Conservation (phyloP, 2,329 filamentous ascomycete genomes). For the Tympanopsis confertula region DNA sequence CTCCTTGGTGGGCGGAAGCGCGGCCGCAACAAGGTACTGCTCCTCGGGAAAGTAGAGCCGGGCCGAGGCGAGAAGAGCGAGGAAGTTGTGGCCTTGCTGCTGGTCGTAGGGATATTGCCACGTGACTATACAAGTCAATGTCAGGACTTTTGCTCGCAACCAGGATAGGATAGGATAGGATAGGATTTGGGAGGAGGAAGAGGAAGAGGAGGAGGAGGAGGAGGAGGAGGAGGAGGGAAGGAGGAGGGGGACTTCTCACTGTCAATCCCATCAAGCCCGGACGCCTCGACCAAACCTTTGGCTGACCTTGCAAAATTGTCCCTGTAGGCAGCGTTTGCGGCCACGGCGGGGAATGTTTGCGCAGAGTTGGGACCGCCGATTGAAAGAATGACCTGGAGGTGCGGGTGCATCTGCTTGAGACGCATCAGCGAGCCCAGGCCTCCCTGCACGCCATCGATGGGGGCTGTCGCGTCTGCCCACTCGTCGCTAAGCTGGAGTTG, state of each 20-base stretch:
- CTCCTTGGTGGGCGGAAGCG: slow-evolving; percentile 57
- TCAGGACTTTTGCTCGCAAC: not conserved
- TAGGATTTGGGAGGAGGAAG: slow-evolving; percentile 3
- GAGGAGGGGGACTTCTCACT: slow-evolving; percentile 34
- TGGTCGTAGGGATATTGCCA: slow-evolving; percentile 66
- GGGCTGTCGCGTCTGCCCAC: slow-evolving; percentile 62
- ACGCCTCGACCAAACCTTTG: slow-evolving; percentile 55
- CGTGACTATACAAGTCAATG: slow-evolving; percentile 42
- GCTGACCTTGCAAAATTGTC: slow-evolving; percentile 63
- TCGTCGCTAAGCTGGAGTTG: slow-evolving; percentile 61
- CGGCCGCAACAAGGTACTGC: slow-evolving; percentile 58
- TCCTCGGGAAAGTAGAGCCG: slow-evolving; percentile 58
- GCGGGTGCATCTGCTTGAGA: slow-evolving; percentile 58
- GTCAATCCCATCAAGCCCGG: slow-evolving; percentile 65
- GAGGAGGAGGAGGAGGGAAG: slow-evolving; percentile 1
- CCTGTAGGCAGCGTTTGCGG: slow-evolving; percentile 43
- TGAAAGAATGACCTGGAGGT: slow-evolving; percentile 66
- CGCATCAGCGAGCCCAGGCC: slow-evolving; percentile 64
- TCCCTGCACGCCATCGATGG: slow-evolving; percentile 60
- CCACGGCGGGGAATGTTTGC: slow-evolving; percentile 57
- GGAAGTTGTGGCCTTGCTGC: slow-evolving; percentile 58
- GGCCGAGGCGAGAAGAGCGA: slow-evolving; percentile 54
- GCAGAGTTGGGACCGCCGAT: slow-evolving; percentile 59
- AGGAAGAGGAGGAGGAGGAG: not conserved
- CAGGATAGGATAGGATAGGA: no score